A percentile compares a stretch with the other conserved stretches of the same genome.
Evolutionary conservation across 345 rosid genomes (phyloP).

Genomic region (Ailanthus altissimus): DNA sequence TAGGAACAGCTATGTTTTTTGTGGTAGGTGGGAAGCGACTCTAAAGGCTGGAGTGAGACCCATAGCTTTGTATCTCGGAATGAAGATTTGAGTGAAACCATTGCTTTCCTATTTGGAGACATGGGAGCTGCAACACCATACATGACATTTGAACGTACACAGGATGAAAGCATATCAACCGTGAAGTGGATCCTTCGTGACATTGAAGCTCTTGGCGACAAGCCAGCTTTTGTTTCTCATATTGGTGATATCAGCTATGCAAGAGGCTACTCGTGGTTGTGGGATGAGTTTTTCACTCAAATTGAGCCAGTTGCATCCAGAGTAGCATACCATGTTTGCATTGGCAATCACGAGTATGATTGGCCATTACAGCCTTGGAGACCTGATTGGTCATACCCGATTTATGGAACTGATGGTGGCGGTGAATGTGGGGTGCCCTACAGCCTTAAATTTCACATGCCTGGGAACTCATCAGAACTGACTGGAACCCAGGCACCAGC

Average conservation of each 20-base stretch:
- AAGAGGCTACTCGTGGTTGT: conserved; percentile 79
- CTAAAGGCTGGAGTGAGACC: conserved; percentile 73
- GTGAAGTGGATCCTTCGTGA: conserved; percentile 87
- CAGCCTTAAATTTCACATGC: conserved; percentile 88
- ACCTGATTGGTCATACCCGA: conserved; percentile 65
- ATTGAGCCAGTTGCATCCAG: conserved; percentile 79
- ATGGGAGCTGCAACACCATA: conserved; percentile 88
- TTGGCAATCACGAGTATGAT: conserved; percentile 92
- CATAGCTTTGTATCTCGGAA: conserved; percentile 68
- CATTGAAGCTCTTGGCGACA: conserved; percentile 64
- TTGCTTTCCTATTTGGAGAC: conserved; percentile 87
- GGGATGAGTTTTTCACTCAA: conserved; percentile 85
- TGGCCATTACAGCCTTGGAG: conserved; percentile 96
- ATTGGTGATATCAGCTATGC: conserved; percentile 97
- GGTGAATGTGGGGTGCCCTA: conserved; percentile 96
- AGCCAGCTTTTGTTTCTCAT: conserved; percentile 71
- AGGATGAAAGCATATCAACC: conserved; percentile 81
- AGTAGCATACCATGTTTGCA: conserved; percentile 87
- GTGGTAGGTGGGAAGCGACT: conserved; percentile 75
- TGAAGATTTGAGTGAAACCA: conserved; percentile 47
- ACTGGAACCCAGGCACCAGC: conserved; percentile 69
- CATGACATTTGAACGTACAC: conserved; percentile 61
- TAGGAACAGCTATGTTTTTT: neutral
- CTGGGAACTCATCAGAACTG: conserved; percentile 80
- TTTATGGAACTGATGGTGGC: conserved; percentile 81